Percentiles rank a stretch among this genome's conserved stretches.
phyloP scores from a whole-genome alignment of 192 early-diverging fungal genomes.

The Helicostylum pulchrum region DNA sequence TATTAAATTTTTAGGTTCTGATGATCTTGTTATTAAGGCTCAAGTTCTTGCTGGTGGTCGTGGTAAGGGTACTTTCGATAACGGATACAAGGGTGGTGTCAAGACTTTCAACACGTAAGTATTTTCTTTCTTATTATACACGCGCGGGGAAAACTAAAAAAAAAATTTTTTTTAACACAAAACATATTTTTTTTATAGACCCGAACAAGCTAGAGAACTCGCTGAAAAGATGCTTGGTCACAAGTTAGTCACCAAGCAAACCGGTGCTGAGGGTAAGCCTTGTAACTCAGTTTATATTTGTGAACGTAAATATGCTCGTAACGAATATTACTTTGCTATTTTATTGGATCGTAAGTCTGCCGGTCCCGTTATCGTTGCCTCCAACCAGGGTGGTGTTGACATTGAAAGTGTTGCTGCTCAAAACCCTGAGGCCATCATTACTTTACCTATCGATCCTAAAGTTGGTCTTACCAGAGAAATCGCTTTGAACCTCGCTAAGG shows the following conservation, averaged over 20 bases:
- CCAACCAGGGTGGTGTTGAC: constrained; percentile 97
- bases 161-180: constrained; percentile 1
- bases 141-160: background rate
- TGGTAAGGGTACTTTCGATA: constrained; percentile 96
- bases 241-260: constrained; percentile 99
- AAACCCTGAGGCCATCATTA: constrained; percentile 94
- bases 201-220: constrained; percentile 82
- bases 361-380: constrained; percentile 95
- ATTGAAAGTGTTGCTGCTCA: constrained; percentile 95
- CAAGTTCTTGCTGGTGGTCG: constrained; percentile 97
- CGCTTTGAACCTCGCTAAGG: constrained; percentile 73
- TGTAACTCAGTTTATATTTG: constrained; percentile 94
- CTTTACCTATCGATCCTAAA: constrained; percentile 87
- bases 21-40: constrained; percentile 37
- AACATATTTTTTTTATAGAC: constrained; percentile 47
- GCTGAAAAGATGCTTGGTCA: constrained; percentile 96
- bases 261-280: constrained; percentile 87
- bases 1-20: constrained; percentile 19
- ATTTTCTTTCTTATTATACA: background rate
- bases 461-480: constrained; percentile 72
- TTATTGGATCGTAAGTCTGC: constrained; percentile 93
- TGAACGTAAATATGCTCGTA: constrained; percentile 94
- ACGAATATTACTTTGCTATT: constrained; percentile 99
- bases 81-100: constrained; percentile 95
- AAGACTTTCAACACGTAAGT: constrained; percentile 87